Percentiles rank a stretch among this genome's conserved stretches.
Conservation (phyloP, 257 asterid genomes). For the Fraxinus quadrangulata region DNA sequence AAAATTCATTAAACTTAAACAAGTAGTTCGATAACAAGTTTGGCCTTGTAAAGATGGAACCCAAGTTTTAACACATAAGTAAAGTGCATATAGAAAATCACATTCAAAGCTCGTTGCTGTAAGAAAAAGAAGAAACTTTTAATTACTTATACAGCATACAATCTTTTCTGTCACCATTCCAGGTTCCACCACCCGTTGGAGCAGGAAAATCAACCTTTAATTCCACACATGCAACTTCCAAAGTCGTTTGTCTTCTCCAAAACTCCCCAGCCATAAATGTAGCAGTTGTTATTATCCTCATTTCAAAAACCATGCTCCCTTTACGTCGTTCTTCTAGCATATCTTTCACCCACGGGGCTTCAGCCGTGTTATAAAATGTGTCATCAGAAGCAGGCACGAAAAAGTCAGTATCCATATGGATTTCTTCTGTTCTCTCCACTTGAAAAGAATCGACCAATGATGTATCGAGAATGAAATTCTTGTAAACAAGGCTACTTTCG, state of each 20-base stretch:
- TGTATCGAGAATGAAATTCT: not conserved
- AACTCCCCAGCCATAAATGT: constrained; percentile 6
- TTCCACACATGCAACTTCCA: constrained; percentile 23
- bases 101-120: not conserved
- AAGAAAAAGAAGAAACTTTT: not conserved
- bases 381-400: not conserved
- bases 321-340: constrained; percentile 23
- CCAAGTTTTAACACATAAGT: too few relatives aligned
- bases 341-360: constrained; percentile 14
- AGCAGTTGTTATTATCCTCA: constrained; percentile 12
- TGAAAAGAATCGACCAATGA: constrained; percentile 7
- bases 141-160: constrained; percentile 11
- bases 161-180: constrained; percentile 11
- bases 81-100: not conserved
- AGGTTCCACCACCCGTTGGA: constrained; percentile 23
- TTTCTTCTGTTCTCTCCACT: not conserved
- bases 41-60: too few relatives aligned
- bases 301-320: not conserved
- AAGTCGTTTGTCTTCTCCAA: constrained; percentile 1
- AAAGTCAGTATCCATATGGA: not conserved
- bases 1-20: too few relatives aligned
- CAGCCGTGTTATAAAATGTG: not conserved
- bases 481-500: constrained; percentile 24
- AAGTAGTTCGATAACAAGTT: too few relatives aligned
- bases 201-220: constrained; percentile 16